Percentiles rank a stretch among this genome's conserved stretches.
Conservation (phyloP, 345 rosid species). For the Odontarrhena argentea region DNA sequence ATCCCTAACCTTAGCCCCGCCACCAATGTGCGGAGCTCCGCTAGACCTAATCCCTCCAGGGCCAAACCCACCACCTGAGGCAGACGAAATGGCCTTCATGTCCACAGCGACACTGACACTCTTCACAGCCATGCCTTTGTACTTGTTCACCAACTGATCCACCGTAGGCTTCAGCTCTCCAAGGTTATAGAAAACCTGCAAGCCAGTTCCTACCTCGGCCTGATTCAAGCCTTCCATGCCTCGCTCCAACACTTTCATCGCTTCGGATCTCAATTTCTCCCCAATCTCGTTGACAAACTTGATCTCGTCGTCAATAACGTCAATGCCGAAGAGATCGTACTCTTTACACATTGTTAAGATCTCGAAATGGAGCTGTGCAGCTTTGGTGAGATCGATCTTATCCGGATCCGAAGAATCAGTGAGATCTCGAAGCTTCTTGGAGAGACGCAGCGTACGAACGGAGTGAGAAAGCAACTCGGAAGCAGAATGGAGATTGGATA, state of each 20-base stretch:
- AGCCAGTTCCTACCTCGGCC: constrained; percentile 95
- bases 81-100: constrained; percentile 81
- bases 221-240: constrained; percentile 98
- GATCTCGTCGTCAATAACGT: constrained; percentile 75
- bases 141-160: constrained; percentile 78
- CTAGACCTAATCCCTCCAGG: constrained; percentile 96
- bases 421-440: constrained; percentile 83
- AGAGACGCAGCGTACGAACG: constrained; percentile 71
- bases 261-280: constrained; percentile 64
- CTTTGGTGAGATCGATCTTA: constrained; percentile 85
- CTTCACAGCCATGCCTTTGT: constrained; percentile 78
- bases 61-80: constrained; percentile 60
- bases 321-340: constrained; percentile 71
- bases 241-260: constrained; percentile 81
- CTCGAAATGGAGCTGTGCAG: constrained; percentile 90
- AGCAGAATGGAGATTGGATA: constrained; percentile 71
- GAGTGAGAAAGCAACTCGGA: constrained; percentile 77
- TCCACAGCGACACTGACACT: constrained; percentile 77
- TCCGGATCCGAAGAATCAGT: constrained; percentile 62
- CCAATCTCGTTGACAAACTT: constrained; percentile 69
- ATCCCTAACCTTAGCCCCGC: constrained; percentile 83
- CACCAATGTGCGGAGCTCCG: constrained; percentile 94
- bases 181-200: constrained; percentile 94
- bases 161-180: constrained; percentile 81
- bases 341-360: constrained; percentile 75